phyloP scores from a whole-genome alignment of 345 rosid genomes.

The Arabidopsis thaliana region DNA sequence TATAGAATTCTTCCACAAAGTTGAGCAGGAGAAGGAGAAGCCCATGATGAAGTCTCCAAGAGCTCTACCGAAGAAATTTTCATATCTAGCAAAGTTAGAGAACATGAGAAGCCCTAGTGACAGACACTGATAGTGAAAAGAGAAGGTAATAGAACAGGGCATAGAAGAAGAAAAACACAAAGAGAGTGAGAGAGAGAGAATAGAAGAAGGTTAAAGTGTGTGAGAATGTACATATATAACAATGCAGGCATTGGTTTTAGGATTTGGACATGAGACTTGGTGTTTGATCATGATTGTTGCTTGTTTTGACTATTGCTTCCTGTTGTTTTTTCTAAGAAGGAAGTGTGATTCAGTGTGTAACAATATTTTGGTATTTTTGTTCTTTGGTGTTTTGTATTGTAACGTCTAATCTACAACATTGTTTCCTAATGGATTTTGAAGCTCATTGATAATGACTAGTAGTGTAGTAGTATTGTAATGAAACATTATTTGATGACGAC shows the following conservation, averaged over 20 bases:
- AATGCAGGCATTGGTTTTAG: conserved; percentile 39
- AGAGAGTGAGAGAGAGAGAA: neutral
- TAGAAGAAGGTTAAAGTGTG: conserved; percentile 19
- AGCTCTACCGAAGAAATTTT: conserved; percentile 53
- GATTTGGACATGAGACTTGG: conserved; percentile 39
- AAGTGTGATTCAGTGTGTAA: conserved; percentile 37
- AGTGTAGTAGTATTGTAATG: no score
- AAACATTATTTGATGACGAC: no score
- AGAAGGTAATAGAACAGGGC: conserved; percentile 15
- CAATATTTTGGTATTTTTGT: conserved; percentile 3
- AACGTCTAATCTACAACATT: conserved; percentile 32
- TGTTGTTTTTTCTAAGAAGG: conserved; percentile 26
- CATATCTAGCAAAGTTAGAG: conserved; percentile 80
- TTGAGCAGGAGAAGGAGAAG: conserved; percentile 54
- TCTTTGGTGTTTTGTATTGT: conserved; percentile 23
- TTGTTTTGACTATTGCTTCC: conserved; percentile 39
- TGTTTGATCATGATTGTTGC: conserved; percentile 43
- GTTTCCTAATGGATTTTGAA: conserved; percentile 19
- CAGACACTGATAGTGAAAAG: conserved; percentile 50
- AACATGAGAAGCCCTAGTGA: conserved; percentile 70
- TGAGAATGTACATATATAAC: conserved; percentile 35
- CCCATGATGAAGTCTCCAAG: conserved; percentile 45
- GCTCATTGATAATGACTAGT: neutral
- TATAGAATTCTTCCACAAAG: conserved; percentile 42
- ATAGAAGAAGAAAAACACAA: neutral